Evolutionary conservation across 495 filamentous ascomycete genomes (phyloP).

Genomic region (Aspergillus heteromorphus): DNA sequence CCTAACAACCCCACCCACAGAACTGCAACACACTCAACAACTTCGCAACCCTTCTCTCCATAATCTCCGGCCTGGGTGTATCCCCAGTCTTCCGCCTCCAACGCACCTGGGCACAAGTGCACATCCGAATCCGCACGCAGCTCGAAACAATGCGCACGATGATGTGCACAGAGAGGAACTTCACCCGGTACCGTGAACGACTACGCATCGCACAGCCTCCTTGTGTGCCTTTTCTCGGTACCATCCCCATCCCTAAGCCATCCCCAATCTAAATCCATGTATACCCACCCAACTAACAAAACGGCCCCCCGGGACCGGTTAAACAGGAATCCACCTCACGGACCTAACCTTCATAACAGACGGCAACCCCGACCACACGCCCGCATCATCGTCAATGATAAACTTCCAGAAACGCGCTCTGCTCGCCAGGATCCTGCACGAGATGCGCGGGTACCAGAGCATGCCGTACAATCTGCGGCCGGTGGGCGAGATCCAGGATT

Average conservation of each 20-base stretch:
- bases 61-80: conserved; percentile 83
- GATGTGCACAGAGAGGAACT: conserved; percentile 92
- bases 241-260: conserved; percentile 14
- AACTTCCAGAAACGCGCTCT: conserved; percentile 92
- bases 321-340: conserved; percentile 87
- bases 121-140: conserved; percentile 59
- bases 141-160: conserved; percentile 77
- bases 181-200: conserved; percentile 78
- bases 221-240: conserved; percentile 95
- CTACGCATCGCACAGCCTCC: conserved; percentile 78
- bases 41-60: conserved; percentile 88
- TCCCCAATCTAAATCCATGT: neutral
- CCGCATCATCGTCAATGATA: conserved; percentile 66
- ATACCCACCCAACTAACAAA: too few relatives aligned
- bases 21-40: conserved; percentile 85
- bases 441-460: conserved; percentile 88
- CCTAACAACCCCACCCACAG: conserved; percentile 30
- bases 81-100: conserved; percentile 84
- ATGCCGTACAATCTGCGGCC: conserved; percentile 77
- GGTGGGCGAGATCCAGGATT: conserved; percentile 85
- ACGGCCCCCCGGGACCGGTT: too few relatives aligned
- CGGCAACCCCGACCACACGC: conserved; percentile 85
- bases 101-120: conserved; percentile 83
- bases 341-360: conserved; percentile 96
- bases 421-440: conserved; percentile 87